Conservation (phyloP, 2,329 filamentous ascomycete species). For the Eurotiales sp. region DNA sequence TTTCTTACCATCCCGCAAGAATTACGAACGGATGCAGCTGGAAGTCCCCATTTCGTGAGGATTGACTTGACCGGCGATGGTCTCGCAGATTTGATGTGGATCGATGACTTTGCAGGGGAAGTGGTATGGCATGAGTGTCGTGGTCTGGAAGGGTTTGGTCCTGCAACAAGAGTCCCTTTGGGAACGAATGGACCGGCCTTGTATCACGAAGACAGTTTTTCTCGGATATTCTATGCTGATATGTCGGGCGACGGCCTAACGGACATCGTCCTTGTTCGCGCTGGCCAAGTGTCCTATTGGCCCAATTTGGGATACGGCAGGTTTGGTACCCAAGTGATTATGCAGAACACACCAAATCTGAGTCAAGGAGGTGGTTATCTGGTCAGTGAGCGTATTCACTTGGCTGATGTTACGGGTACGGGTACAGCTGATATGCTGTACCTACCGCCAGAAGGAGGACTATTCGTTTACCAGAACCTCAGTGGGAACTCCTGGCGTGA, state of each 20-base stretch:
- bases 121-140: background rate
- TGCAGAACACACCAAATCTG: no score
- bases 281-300: slow-evolving; percentile 31
- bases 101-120: background rate
- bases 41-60: background rate
- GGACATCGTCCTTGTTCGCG: slow-evolving; percentile 23
- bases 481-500: slow-evolving; percentile 2
- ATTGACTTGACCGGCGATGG: slow-evolving; percentile 2
- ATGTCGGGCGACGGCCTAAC: slow-evolving; percentile 25
- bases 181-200: background rate
- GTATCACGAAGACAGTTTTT: no score
- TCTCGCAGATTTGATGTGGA: background rate
- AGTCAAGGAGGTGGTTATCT: no score
- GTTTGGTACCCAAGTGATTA: slow-evolving; percentile 28
- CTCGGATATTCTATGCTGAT: slow-evolving; percentile 18
- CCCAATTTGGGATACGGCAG: slow-evolving; percentile 33
- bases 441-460: no score
- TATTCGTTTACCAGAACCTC: no score
- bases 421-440: no score
- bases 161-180: background rate
- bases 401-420: no score
- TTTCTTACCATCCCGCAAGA: no score
- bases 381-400: slow-evolving; percentile 27
- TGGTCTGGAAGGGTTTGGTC: background rate
- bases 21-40: no score